Evolutionary conservation across 805 yeast species (phyloP).

Genomic region (Monosporozyma unispora): DNA sequence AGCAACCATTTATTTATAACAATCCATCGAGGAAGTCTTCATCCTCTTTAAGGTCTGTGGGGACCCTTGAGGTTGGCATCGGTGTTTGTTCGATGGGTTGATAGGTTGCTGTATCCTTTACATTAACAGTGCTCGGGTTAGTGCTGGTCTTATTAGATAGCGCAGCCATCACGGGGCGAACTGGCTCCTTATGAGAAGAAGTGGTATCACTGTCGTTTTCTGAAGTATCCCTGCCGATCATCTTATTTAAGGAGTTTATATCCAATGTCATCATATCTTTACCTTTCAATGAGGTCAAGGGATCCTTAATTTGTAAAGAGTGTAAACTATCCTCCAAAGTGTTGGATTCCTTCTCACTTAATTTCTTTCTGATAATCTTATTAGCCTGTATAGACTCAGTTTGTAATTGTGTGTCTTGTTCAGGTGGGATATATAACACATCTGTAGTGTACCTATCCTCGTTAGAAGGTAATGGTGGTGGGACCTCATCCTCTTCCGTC

Average conservation of each 20-base stretch:
- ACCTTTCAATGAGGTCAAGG: neutral
- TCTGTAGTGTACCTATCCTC: conserved; percentile 5
- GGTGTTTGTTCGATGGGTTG: too few relatives aligned
- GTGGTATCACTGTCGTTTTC: neutral
- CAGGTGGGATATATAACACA: conserved; percentile 3
- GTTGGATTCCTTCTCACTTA: neutral
- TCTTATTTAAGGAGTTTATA: neutral
- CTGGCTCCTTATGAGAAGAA: neutral
- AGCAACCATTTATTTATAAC: conserved; percentile 5
- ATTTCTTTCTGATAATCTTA: neutral
- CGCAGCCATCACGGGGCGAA: neutral
- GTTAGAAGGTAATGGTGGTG: conserved; percentile 17
- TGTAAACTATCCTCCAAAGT: neutral
- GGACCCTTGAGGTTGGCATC: conserved; percentile 17
- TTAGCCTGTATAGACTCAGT: neutral
- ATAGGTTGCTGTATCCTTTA: too few relatives aligned
- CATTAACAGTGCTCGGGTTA: too few relatives aligned
- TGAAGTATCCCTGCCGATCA: neutral
- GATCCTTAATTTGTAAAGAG: neutral
- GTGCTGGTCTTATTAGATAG: neutral
- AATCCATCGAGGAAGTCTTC: conserved; percentile 23
- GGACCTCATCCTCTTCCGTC: conserved; percentile 13
- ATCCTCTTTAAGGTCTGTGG: conserved; percentile 16
- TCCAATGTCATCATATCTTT: neutral
- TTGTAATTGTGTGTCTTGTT: neutral